phyloP scores from a whole-genome alignment of 441 rosid genomes.

The Erysimum cheiri region DNA sequence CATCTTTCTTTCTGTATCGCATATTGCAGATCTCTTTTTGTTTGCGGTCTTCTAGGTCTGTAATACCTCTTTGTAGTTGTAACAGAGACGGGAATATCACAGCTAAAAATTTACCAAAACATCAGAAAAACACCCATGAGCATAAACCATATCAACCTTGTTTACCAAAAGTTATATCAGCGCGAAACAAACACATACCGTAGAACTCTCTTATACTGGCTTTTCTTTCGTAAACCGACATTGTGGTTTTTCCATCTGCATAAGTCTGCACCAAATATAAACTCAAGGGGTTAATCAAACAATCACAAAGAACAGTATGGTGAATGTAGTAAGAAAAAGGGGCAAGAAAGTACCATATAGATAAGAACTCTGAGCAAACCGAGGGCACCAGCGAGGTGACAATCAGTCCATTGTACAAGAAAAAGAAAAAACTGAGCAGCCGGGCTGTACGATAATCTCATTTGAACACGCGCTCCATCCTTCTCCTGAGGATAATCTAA shows the following conservation, averaged over 20 bases:
- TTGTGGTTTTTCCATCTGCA: conserved; percentile 85
- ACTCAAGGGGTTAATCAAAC: conserved; percentile 32
- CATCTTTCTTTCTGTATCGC: conserved; percentile 67
- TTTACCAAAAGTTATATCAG: background rate
- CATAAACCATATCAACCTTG: background rate
- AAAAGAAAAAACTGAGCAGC: conserved; percentile 67
- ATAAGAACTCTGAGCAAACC: conserved; percentile 66
- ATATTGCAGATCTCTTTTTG: conserved; percentile 62
- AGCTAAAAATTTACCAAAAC: conserved; percentile 47
- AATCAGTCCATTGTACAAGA: conserved; percentile 77
- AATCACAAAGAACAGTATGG: conserved; percentile 29
- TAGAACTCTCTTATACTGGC: conserved; percentile 86
- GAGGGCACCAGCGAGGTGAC: conserved; percentile 71
- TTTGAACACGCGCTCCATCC: conserved; percentile 71
- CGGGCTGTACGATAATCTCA: conserved; percentile 72
- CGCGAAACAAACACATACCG: conserved; percentile 51
- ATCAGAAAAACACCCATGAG: conserved; percentile 12
- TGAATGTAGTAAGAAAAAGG: conserved; percentile 2
- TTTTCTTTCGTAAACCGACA: conserved; percentile 83
- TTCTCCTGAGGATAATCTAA: conserved; percentile 62
- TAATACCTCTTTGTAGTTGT: conserved; percentile 83
- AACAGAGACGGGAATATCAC: conserved; percentile 83
- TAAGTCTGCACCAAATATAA: conserved; percentile 62
- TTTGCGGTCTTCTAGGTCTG: conserved; percentile 77
- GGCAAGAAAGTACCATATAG: conserved; percentile 49